Conservation (phyloP, 176 grass and related monocot species). For the Avena atlantica region DNA sequence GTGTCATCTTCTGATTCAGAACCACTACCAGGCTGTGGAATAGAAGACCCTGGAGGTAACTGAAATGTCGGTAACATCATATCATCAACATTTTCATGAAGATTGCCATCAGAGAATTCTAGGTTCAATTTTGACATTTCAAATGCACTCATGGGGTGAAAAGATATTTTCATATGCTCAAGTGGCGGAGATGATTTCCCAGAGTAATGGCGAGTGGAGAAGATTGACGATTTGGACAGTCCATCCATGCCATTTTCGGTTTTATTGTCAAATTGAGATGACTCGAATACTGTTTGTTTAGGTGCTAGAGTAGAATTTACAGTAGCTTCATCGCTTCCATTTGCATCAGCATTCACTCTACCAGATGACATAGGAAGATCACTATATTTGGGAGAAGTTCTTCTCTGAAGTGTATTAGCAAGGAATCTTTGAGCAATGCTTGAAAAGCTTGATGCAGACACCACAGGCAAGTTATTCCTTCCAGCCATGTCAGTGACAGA, state of each 20-base stretch:
- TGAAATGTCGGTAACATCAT: constrained; percentile 81
- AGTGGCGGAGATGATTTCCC: constrained; percentile 92
- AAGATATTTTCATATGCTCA: constrained; percentile 96
- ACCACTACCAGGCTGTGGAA: constrained; percentile 58
- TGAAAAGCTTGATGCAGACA: constrained; percentile 83
- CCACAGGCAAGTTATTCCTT: constrained; percentile 46
- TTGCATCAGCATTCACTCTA: constrained; percentile 49
- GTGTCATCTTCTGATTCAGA: constrained; percentile 98
- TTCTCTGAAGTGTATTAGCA: constrained; percentile 86
- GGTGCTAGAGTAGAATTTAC: constrained; percentile 33
- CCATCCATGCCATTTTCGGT: constrained; percentile 53
- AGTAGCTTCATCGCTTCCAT: constrained; percentile 46
- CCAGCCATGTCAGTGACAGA: constrained; percentile 37
- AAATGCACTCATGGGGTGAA: constrained; percentile 74
- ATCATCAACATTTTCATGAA: constrained; percentile 67
- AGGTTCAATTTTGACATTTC: constrained; percentile 70
- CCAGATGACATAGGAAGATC: constrained; percentile 52
- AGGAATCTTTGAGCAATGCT: constrained; percentile 91
- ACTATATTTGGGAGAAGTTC: constrained; percentile 64
- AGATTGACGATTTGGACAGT: constrained; percentile 54
- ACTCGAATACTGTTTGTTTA: constrained; percentile 34
- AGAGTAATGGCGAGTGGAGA: constrained; percentile 52
- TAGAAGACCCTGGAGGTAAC: constrained; percentile 59
- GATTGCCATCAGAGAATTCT: constrained; percentile 59
- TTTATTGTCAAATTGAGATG: constrained; percentile 45